Percentiles rank a stretch among this genome's conserved stretches.
These are phyloP conservation scores for Pyricularia sp. DNA, from an alignment of 2,329 filamentous ascomycete genomes.

Conservation along the genomic window DNA sequence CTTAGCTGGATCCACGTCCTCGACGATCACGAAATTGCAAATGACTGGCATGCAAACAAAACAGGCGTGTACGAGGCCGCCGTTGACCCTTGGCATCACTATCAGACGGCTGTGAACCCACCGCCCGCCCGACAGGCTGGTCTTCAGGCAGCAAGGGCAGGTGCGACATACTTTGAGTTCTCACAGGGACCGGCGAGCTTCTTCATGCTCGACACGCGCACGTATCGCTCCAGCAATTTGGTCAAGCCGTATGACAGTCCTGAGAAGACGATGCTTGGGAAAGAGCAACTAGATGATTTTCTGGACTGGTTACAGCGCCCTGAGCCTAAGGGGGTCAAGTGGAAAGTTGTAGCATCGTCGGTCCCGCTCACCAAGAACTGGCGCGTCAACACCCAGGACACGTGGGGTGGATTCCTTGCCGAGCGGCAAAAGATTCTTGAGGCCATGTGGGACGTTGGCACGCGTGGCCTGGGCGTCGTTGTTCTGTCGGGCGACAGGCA, in stretches of 20 bases:
- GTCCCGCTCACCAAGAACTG: slow-evolving; percentile 98
- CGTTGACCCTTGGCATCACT: slow-evolving; percentile 73
- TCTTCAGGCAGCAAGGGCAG: slow-evolving; percentile 11
- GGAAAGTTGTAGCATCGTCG: slow-evolving; percentile 85
- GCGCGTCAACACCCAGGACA: slow-evolving; percentile 76
- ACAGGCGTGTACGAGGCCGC: slow-evolving; percentile 70
- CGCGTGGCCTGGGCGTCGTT: slow-evolving; percentile 58
- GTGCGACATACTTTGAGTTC: slow-evolving; percentile 77
- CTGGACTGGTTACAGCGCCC: slow-evolving; percentile 61
- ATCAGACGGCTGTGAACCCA: slow-evolving; percentile 77
- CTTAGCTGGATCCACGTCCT: slow-evolving; percentile 97
- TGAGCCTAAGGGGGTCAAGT: slow-evolving; percentile 65
- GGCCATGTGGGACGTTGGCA: slow-evolving; percentile 82
- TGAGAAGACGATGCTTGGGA: slow-evolving; percentile 78
- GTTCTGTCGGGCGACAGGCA: slow-evolving; percentile 88
- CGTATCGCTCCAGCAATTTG: slow-evolving; percentile 60
- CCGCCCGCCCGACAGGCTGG: slow-evolving; percentile 45
- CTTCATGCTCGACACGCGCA: slow-evolving; percentile 87
- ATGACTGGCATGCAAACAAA: slow-evolving; percentile 79
- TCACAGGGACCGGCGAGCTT: slow-evolving; percentile 82
- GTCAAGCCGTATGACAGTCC: slow-evolving; percentile 42
- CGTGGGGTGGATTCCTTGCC: slow-evolving; percentile 81
- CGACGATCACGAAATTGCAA: slow-evolving; percentile 92
- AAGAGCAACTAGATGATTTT: slow-evolving; percentile 65
- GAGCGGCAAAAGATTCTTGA: slow-evolving; percentile 73